These are phyloP conservation scores for Peltaster fructicola DNA, from an alignment of 2,329 filamentous ascomycete genomes.

Conservation along the genomic window DNA sequence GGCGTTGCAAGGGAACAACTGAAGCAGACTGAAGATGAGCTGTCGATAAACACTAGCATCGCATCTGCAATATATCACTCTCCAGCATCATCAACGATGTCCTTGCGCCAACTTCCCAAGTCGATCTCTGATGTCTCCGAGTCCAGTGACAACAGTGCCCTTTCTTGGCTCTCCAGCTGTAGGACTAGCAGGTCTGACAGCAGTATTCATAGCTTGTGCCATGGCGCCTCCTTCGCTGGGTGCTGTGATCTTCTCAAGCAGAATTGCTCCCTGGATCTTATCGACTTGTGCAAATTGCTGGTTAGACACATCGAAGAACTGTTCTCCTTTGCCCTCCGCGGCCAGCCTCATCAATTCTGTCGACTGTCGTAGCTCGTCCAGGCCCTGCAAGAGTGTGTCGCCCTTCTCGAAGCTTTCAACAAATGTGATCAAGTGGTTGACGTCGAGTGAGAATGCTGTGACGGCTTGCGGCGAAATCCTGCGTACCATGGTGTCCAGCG, in stretches of 20 bases:
- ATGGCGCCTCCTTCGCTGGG: neutral
- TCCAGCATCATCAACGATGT: no score
- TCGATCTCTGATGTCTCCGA: no score
- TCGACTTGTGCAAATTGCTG: slow-evolving; percentile 90
- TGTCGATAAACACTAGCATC: no score
- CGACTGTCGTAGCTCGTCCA: slow-evolving; percentile 89
- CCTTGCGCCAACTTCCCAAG: no score
- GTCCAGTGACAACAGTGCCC: no score
- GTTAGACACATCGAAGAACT: slow-evolving; percentile 89
- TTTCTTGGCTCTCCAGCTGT: no score
- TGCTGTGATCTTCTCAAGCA: slow-evolving; percentile 60
- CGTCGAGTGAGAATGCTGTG: slow-evolving; percentile 62
- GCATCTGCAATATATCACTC: no score
- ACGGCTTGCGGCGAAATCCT: slow-evolving; percentile 81
- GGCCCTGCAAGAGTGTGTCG: slow-evolving; percentile 69
- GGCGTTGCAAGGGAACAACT: no score
- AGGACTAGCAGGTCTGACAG: no score
- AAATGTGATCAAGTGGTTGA: slow-evolving; percentile 68
- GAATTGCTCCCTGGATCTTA: slow-evolving; percentile 66
- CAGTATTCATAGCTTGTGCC: no score
- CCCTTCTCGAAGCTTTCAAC: slow-evolving; percentile 66
- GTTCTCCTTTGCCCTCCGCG: slow-evolving; percentile 61
- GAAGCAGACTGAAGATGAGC: no score
- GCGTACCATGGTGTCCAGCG: slow-evolving; percentile 60
- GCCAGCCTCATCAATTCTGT: slow-evolving; percentile 60